phyloP scores from a whole-genome alignment of 225 moss, liverwort and hornwort species.

The Pseudoscleropodium purum region DNA sequence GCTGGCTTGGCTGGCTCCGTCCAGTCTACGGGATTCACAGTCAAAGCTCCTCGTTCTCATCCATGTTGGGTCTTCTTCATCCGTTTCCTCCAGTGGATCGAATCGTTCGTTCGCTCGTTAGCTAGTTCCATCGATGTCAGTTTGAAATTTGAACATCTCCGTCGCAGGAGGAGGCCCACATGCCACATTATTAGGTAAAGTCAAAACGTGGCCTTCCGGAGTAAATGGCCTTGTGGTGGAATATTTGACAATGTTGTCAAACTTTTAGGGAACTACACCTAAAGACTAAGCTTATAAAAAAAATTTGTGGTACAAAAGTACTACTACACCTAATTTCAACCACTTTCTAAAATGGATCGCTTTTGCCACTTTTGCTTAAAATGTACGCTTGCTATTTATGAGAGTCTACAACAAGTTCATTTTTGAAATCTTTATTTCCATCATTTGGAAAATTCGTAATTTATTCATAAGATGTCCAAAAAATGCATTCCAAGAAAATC shows the following conservation, averaged over 20 bases:
- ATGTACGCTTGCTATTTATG: neutral
- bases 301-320: neutral
- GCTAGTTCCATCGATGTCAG: neutral
- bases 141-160: neutral
- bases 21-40: neutral
- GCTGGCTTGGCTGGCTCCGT: neutral
- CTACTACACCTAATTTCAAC: neutral
- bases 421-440: fast-evolving
- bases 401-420: fast-evolving
- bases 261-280: neutral
- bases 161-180: neutral
- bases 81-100: neutral
- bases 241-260: neutral
- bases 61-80: neutral
- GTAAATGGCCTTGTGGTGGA: neutral
- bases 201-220: neutral
- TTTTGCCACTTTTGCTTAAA: neutral
- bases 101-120: neutral
- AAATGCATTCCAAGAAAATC: neutral
- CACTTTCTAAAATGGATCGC: neutral
- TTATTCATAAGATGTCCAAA: fast-evolving
- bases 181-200: neutral
- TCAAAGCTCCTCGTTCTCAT: neutral
- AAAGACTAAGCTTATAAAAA: neutral
- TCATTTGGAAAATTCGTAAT: neutral